Percentiles rank a stretch among this genome's conserved stretches.
Evolutionary conservation across 2,329 filamentous ascomycete genomes (phyloP).

Genomic region (Cladosporium sp.): DNA sequence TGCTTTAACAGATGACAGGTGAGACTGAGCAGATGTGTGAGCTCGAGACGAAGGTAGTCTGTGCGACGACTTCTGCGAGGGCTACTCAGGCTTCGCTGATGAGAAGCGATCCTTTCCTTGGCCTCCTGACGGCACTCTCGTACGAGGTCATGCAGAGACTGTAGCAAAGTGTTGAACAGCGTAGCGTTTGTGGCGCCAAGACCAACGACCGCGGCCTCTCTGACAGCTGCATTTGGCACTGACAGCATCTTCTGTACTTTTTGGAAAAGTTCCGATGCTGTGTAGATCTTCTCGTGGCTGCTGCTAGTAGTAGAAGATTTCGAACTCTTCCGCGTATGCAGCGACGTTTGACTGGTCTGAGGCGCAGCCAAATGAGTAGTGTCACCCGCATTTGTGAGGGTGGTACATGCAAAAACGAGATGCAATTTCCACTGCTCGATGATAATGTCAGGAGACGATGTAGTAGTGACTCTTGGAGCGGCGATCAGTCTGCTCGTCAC

Average conservation of each 20-base stretch:
- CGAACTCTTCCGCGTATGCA: conserved; percentile 82
- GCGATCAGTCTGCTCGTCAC: conserved; percentile 53
- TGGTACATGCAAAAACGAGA: conserved; percentile 94
- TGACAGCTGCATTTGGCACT: conserved; percentile 75
- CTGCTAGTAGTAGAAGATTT: conserved; percentile 62
- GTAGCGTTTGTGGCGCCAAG: conserved; percentile 94
- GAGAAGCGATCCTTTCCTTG: conserved; percentile 70
- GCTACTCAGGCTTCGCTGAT: conserved; percentile 82
- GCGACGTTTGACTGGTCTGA: conserved; percentile 53
- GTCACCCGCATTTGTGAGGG: conserved; percentile 72
- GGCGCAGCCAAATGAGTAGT: conserved; percentile 50
- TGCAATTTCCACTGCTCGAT: conserved; percentile 99
- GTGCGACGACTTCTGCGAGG: conserved; percentile 80
- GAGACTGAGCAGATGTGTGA: conserved; percentile 93
- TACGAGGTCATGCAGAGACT: conserved; percentile 86
- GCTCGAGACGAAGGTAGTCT: conserved; percentile 86
- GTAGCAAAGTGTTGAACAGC: conserved; percentile 85
- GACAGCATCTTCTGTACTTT: conserved; percentile 86
- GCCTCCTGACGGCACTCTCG: conserved; percentile 86
- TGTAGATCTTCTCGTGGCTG: conserved; percentile 76
- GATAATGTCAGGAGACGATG: conserved; percentile 75
- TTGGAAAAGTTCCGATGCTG: conserved; percentile 85
- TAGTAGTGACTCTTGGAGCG: conserved; percentile 57
- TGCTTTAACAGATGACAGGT: conserved; percentile 86
- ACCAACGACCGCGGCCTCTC: conserved; percentile 86